Evolutionary conservation across 2,329 filamentous ascomycete species (phyloP).

Genomic region (Phialophora tarda): DNA sequence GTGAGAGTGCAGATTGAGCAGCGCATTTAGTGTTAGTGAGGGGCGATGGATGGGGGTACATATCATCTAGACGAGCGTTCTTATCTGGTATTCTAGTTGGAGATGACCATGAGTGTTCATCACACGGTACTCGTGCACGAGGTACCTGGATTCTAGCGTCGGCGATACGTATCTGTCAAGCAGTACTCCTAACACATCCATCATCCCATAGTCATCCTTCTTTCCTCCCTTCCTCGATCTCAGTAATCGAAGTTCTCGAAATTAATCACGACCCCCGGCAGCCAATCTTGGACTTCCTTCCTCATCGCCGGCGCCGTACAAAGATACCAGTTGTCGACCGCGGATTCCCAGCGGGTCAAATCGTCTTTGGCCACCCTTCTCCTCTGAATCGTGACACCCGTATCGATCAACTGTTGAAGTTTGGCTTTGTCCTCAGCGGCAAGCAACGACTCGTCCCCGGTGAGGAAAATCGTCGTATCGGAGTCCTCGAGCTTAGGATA

Average conservation of each 20-base stretch:
- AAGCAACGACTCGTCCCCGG: conserved; percentile 48
- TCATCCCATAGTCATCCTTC: neutral
- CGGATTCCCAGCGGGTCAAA: conserved; percentile 46
- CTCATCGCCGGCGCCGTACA: conserved; percentile 62
- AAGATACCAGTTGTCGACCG: conserved; percentile 61
- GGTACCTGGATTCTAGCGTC: no score
- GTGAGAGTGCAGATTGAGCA: no score
- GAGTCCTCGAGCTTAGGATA: conserved; percentile 58
- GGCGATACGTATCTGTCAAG: no score
- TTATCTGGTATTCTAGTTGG: no score
- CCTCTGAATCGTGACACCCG: conserved; percentile 46
- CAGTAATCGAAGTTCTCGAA: conserved; percentile 69
- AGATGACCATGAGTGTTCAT: no score
- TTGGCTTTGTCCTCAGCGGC: conserved; percentile 43
- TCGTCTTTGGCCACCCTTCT: conserved; percentile 58
- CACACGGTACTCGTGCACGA: no score
- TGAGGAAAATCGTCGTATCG: conserved; percentile 67
- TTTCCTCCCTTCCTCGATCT: neutral
- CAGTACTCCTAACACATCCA: no score
- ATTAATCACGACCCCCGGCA: conserved; percentile 60
- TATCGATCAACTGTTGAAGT: conserved; percentile 48
- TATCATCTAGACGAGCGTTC: no score
- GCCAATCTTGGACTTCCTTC: conserved; percentile 58
- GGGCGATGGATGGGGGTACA: no score
- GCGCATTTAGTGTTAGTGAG: no score